phyloP scores from a whole-genome alignment of 192 early-diverging fungal genomes.

The Chytriomyces confervae region DNA sequence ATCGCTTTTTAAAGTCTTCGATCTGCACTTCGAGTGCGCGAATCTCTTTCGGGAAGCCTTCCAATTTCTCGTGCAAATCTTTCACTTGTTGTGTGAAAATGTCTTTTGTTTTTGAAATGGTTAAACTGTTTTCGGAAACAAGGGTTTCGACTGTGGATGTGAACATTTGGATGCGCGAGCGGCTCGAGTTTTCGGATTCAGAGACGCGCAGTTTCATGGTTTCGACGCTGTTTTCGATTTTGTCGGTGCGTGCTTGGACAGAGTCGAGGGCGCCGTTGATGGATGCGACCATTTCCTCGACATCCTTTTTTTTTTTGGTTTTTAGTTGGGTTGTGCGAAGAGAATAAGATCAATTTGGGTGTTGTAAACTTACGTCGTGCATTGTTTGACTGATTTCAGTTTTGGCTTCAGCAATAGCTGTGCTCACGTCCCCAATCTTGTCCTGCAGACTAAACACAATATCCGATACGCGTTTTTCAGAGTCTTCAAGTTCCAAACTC shows the following conservation, averaged over 20 bases:
- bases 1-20: constrained; percentile 30
- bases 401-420: constrained; percentile 30
- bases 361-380: constrained; percentile 21
- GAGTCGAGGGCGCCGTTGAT: constrained; percentile 39
- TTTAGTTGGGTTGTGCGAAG: not conserved
- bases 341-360: not conserved
- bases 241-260: constrained; percentile 33
- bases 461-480: constrained; percentile 23
- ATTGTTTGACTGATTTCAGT: constrained; percentile 39
- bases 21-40: constrained; percentile 7
- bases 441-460: constrained; percentile 16
- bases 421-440: constrained; percentile 14
- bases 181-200: constrained; percentile 28
- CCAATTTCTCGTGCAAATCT: constrained; percentile 22
- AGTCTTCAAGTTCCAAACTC: constrained; percentile 37
- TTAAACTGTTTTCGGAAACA: constrained; percentile 27
- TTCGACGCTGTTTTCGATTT: constrained; percentile 37
- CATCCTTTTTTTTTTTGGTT: constrained; percentile 8
- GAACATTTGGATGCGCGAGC: constrained; percentile 32
- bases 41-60: constrained; percentile 33
- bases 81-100: constrained; percentile 22
- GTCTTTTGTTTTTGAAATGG: constrained; percentile 19
- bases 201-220: constrained; percentile 37
- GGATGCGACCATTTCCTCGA: constrained; percentile 41
- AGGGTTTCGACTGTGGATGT: constrained; percentile 19